Base-by-base conservation (phyloP, 164 flowering plant species). In the Annona cherimola region DNA sequence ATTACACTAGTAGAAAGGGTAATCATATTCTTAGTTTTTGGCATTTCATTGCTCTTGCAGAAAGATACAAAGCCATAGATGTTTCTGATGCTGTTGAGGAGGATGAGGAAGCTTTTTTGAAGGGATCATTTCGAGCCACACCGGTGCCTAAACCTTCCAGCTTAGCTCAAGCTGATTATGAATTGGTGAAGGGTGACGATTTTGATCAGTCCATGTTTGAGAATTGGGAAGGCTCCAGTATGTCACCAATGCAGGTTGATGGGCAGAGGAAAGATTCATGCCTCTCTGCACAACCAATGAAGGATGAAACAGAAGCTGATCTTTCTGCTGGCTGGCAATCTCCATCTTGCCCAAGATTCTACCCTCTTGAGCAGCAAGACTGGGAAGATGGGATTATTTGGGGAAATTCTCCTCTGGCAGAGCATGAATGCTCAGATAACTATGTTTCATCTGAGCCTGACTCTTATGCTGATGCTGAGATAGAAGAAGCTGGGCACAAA, bases 311-410 rank as follows among this genome's bases (percentile, higher is more conserved):
- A 5, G 42, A 74, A 41, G 44, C 63, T 8, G 74, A 79, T 81
- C 69, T 78, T 57, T 75, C 83, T 76, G 70, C 72, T n/a, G 78
- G 74, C 71, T 65, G 82, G 84, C 76, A 75, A 57, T 71, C 84
- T 59, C 74, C 75, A 2, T 73, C 71, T 42, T 78, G 74, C 72
- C 81, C 87, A 59, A 68, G 79, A 54, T 80, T 86, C 74, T 84
- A 86, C 77, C 91, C 93, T 68, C 87, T 95, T 73, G 97, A 91
- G 76, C 98, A 89, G 80, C 85, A 84, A 76, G 84, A 90, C 69
- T 95, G 99, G 99, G 99, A 95, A 81, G 85, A 89, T 11, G 74
- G 70, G 67, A 95, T 95, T 70, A 77, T 93, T 46, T 95, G 98
- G 98, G 91, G 79, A 50, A 80, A 81, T 76, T 89, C 96, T 66